Conservation (phyloP, 1,139 yeast genomes). For the Pichia inconspicua region DNA sequence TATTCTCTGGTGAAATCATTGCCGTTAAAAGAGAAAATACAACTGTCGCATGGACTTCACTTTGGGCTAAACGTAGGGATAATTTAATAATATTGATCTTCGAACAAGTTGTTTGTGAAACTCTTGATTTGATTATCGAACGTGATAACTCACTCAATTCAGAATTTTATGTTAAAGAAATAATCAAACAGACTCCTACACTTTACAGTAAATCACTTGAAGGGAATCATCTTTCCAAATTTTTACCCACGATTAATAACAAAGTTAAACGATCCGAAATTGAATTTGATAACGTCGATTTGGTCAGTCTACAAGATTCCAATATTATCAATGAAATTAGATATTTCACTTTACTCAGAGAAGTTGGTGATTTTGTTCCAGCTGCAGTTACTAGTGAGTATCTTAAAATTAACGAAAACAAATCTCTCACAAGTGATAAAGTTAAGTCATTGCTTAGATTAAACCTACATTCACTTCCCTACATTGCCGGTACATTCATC, state of each 20-base stretch:
- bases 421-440: constrained; percentile 29
- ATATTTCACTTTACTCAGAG: constrained; percentile 52
- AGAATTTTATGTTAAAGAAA: constrained; percentile 30
- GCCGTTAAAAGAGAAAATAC: constrained; percentile 46
- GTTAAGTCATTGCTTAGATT: constrained; percentile 33
- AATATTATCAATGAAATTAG: constrained; percentile 44
- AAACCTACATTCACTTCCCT: constrained; percentile 70
- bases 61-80: constrained; percentile 80
- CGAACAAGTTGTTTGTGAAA: constrained; percentile 81
- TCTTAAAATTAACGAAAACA: constrained; percentile 30
- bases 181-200: constrained; percentile 38
- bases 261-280: constrained; percentile 11
- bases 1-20: constrained; percentile 55
- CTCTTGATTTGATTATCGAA: constrained; percentile 52
- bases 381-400: constrained; percentile 65
- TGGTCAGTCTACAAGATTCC: constrained; percentile 32
- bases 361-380: constrained; percentile 40
- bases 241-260: constrained; percentile 25
- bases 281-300: constrained; percentile 19
- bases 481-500: constrained; percentile 80
- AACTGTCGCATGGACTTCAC: constrained; percentile 61
- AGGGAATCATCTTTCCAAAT: constrained; percentile 24
- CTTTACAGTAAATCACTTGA: constrained; percentile 27
- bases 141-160: constrained; percentile 19
- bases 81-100: constrained; percentile 73